These are phyloP conservation scores for Penicillium angulare DNA, from an alignment of 495 filamentous ascomycete species.

Conservation along the genomic window DNA sequence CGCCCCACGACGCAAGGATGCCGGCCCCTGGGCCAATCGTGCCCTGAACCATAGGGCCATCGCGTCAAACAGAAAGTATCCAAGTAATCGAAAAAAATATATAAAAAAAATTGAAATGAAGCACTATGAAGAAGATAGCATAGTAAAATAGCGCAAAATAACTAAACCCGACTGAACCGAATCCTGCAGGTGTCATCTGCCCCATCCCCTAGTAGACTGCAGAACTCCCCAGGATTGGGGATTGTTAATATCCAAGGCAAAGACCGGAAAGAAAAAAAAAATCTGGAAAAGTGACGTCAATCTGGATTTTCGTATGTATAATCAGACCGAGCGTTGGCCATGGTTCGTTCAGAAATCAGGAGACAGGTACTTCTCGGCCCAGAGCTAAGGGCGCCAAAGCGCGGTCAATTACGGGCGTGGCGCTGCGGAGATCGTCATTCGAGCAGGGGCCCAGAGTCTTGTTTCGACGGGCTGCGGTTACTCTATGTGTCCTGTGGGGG, in stretches of 20 bases:
- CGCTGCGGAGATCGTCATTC: slow-evolving; percentile 21
- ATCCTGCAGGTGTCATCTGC: not conserved
- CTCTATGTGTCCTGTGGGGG: slow-evolving; percentile 2
- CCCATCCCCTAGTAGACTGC: no score
- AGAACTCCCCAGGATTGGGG: not conserved
- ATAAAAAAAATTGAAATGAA: not conserved
- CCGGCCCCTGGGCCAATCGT: not conserved
- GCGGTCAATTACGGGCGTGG: slow-evolving; percentile 24
- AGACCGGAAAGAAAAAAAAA: no score
- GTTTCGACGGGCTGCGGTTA: slow-evolving; percentile 19
- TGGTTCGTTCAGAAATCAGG: slow-evolving; percentile 9
- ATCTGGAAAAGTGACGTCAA: slow-evolving; percentile 7
- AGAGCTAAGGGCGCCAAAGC: slow-evolving; percentile 9
- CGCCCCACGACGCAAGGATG: slow-evolving; percentile 26
- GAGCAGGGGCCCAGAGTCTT: slow-evolving; percentile 19
- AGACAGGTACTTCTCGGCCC: slow-evolving; percentile 7
- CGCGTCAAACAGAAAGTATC: not conserved
- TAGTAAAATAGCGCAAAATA: slow-evolving; percentile 12
- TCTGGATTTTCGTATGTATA: not conserved
- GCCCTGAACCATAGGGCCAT: no score
- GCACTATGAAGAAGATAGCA: no score
- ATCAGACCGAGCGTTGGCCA: not conserved
- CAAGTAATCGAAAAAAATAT: no score
- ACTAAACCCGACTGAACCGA: no score
- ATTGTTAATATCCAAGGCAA: not conserved